A percentile compares a stretch with the other conserved stretches of the same genome.
Conservation (phyloP, 108 stramenopile genomes). For the Epipyxis sp. region DNA sequence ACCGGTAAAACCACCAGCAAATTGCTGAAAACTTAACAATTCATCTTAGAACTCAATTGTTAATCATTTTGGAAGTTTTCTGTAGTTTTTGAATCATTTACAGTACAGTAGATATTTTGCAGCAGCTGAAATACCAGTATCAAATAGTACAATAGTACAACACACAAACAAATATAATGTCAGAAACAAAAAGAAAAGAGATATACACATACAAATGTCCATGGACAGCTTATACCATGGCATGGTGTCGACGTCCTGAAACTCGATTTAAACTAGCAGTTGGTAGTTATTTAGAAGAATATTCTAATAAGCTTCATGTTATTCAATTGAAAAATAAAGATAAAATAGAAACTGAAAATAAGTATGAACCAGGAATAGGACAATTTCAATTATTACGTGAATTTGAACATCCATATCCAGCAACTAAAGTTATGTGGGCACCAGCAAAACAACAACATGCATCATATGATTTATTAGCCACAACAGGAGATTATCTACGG, state of each 20-base stretch:
- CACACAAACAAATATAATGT: no score
- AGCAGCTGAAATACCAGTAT: no score
- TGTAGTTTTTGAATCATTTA: no score
- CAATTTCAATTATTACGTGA: slow-evolving; percentile 42
- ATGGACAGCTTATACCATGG: slow-evolving; percentile 90
- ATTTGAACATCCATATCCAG: slow-evolving; percentile 57
- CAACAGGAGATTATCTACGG: slow-evolving; percentile 91
- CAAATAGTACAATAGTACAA: no score
- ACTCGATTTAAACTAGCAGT: slow-evolving; percentile 87
- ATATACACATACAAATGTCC: slow-evolving; percentile 96
- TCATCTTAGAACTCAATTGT: no score
- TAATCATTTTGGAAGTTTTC: no score
- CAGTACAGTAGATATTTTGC: no score
- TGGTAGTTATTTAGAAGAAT: slow-evolving; percentile 94
- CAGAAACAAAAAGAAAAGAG: slow-evolving; percentile 67
- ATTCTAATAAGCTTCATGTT: slow-evolving; percentile 80
- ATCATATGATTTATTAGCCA: slow-evolving; percentile 81
- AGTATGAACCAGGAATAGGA: slow-evolving; percentile 32
- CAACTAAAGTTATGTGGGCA: slow-evolving; percentile 44
- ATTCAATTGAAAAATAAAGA: slow-evolving; percentile 7
- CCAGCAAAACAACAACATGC: neutral
- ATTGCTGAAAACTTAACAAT: no score
- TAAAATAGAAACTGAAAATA: slow-evolving; percentile 10
- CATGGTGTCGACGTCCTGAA: slow-evolving; percentile 72
- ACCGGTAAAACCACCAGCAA: no score